Evolutionary conservation across 1,284 basidiomycete genomes (phyloP).

Genomic region (Porodaedalea pini): DNA sequence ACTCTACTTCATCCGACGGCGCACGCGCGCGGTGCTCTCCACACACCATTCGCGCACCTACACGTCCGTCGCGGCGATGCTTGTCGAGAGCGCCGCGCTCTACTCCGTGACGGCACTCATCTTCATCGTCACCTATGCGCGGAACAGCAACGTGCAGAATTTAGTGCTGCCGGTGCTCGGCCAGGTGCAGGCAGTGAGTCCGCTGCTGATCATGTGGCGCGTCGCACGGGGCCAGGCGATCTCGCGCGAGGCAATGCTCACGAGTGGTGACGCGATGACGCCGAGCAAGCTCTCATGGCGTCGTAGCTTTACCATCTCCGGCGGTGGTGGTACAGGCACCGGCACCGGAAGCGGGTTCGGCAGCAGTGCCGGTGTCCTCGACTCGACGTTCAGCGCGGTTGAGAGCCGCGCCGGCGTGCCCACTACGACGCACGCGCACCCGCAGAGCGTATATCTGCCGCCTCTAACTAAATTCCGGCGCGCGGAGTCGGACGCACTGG

Average conservation of each 20-base stretch:
- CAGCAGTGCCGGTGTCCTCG: too few species aligned
- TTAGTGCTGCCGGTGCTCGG: slow-evolving; percentile 35
- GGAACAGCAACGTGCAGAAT: slow-evolving; percentile 31
- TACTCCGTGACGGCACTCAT: slow-evolving; percentile 28
- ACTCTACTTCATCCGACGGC: slow-evolving; percentile 16
- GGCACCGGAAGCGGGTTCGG: too few species aligned
- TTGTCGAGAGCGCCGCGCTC: slow-evolving; percentile 25
- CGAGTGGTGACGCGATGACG: not conserved
- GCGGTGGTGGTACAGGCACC: too few species aligned
- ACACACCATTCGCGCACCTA: slow-evolving; percentile 22
- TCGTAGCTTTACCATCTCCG: too few species aligned
- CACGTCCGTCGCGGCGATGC: slow-evolving; percentile 26
- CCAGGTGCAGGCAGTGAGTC: slow-evolving; percentile 33
- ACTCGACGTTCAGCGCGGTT: too few species aligned
- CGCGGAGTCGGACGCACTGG: too few species aligned
- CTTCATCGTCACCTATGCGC: slow-evolving; percentile 30
- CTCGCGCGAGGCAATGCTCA: slow-evolving; percentile 7
- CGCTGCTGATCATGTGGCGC: slow-evolving; percentile 19
- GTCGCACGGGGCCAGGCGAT: slow-evolving; percentile 19
- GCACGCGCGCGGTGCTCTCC: slow-evolving; percentile 9
- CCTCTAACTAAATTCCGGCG: too few species aligned
- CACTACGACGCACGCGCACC: too few species aligned
- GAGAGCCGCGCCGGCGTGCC: too few species aligned
- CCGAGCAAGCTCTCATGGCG: slow-evolving; percentile 13
- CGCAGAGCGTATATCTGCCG: too few species aligned